Percentiles rank a stretch among this genome's conserved stretches.
phyloP scores from a whole-genome alignment of 495 filamentous ascomycete species.

The Penicillium pancosmium region DNA sequence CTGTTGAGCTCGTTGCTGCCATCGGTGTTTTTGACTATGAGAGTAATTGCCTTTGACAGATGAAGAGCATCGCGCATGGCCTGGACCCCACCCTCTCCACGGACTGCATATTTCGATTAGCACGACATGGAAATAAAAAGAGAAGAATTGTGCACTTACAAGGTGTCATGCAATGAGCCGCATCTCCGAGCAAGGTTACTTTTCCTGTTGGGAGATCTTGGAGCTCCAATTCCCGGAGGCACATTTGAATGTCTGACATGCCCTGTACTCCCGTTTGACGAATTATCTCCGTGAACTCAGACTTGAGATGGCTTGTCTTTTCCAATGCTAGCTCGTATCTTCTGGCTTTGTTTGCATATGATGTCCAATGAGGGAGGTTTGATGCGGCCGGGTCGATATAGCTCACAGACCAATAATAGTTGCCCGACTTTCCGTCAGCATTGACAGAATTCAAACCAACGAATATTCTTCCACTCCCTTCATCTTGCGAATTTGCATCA shows the following conservation, averaged over 20 bases:
- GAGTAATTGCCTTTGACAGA: not conserved
- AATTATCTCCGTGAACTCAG: not conserved
- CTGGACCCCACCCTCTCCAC: not conserved
- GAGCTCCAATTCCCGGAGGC: not conserved
- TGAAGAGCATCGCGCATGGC: not conserved
- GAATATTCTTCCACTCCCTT: not conserved
- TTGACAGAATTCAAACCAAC: not conserved
- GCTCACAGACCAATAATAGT: not conserved
- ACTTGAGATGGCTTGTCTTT: not conserved
- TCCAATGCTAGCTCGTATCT: not conserved
- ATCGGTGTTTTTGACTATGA: not conserved
- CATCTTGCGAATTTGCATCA: not conserved
- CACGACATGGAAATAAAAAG: too few species aligned
- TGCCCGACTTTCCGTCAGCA: not conserved
- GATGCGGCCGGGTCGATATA: not conserved
- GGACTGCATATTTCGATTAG: not conserved
- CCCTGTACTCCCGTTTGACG: not conserved
- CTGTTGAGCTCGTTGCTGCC: not conserved
- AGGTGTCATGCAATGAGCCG: not conserved
- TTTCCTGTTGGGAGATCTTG: not conserved
- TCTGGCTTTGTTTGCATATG: not conserved
- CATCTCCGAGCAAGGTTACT: not conserved
- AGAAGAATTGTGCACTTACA: not conserved
- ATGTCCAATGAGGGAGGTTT: not conserved
- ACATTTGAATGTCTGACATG: not conserved